phyloP scores from a whole-genome alignment of 495 filamentous ascomycete genomes.

The Parachaetomium inaequale region DNA sequence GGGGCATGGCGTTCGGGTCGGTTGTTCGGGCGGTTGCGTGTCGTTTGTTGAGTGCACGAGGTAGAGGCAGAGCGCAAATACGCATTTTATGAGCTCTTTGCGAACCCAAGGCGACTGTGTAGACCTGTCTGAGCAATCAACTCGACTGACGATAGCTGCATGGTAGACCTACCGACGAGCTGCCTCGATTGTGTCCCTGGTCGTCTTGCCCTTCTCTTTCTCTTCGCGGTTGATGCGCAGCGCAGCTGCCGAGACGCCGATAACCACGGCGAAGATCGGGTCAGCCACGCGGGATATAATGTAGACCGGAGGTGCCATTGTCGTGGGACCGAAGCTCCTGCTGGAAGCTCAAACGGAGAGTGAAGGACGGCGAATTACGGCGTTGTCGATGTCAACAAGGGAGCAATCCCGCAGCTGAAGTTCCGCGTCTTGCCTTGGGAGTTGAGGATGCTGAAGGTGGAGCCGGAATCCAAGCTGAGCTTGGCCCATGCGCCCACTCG shows the following conservation, averaged over 20 bases:
- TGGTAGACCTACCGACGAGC: constrained; percentile 41
- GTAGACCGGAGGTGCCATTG: constrained; percentile 51
- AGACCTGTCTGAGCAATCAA: not conserved
- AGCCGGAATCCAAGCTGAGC: not conserved
- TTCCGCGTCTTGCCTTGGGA: not conserved
- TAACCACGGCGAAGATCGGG: constrained; percentile 79
- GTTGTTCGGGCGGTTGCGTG: not conserved
- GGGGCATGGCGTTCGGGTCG: constrained; percentile 13
- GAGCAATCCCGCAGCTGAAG: not conserved
- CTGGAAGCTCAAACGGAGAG: not conserved
- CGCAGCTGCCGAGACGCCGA: constrained; percentile 64
- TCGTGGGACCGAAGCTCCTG: not conserved
- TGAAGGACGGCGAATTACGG: not conserved
- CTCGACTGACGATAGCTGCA: not conserved
- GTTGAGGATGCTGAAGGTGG: not conserved
- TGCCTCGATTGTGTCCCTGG: constrained; percentile 49
- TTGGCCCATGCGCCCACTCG: not conserved
- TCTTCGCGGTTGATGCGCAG: constrained; percentile 79
- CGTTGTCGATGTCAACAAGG: not conserved
- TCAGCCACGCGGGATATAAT: constrained; percentile 69
- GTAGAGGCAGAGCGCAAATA: not conserved
- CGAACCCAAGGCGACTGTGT: constrained; percentile 29
- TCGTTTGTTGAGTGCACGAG: not conserved
- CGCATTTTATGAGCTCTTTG: constrained; percentile 21
- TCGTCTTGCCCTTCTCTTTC: constrained; percentile 59